Base-by-base conservation (phyloP, 139 green algal species). In the Volvox africanus region DNA sequence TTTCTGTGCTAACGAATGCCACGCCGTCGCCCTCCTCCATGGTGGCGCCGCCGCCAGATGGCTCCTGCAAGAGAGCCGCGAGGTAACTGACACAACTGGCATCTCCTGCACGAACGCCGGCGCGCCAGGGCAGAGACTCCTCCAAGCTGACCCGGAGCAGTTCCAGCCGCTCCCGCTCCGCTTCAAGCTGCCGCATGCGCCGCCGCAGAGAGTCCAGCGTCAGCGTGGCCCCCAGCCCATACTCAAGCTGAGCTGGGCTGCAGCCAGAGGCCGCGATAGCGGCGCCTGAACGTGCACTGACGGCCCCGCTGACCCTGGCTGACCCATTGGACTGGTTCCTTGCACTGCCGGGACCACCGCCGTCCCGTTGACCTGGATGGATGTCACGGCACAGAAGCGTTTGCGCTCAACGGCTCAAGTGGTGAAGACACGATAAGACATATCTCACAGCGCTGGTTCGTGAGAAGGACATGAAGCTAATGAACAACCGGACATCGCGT, bases 111-210 rank as follows among this genome's bases (percentile, higher is more conserved):
- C 24, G 28, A 1, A 0, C 44, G 0, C 61, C 6, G 69, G 6
- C 9, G n/a, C 85, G 85, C 85, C 85, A 89, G 0, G 85, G 85
- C 28, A 89, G 69, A 0, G 65, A 67, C 28, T 32, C 69, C 44
- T 82, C 33, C 19, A 89, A 30, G 28, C 37, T 73, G 18, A 30
- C 68, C 11, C n/a, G 50, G 28, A 89, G 37, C 26, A 82, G 26
- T 28, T 71, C 22, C 37, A 71, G 44, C 0, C 85, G 69, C 28
- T 33, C 28, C 28, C 26, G 26, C 69, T 89, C 85, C 26, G 44
- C 65, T 20, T 82, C 44, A n/a, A 89, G 69, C 69, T 71, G 67
- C 69, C 69, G 69, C 69, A 89, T 89, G 26, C 85, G 85, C 28
- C 85, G 85, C 13, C 69, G 37, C 44, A 89, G 28, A 0, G 13